Evolutionary conservation across 169 alveolate genomes (phyloP).

Genomic region (Ichthyophthirius multifiliis): DNA sequence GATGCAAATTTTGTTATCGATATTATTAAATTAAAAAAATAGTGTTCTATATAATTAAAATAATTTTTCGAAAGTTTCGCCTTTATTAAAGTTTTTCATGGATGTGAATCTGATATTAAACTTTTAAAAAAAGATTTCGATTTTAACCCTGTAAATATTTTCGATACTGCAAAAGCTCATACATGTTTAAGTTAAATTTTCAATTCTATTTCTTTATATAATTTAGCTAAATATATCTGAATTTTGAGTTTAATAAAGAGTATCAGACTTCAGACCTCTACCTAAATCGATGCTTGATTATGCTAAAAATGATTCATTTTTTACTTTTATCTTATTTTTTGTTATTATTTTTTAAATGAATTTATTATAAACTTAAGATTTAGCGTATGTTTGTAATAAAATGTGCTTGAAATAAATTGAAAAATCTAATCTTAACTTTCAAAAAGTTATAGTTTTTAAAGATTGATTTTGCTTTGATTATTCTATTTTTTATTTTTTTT

Average conservation of each 20-base stretch:
- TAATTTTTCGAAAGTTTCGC: neutral
- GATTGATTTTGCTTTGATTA: too few species aligned
- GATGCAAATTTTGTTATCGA: neutral
- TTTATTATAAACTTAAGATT: neutral
- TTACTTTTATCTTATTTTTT: neutral
- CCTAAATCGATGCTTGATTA: slow-evolving; percentile 37
- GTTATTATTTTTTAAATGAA: neutral
- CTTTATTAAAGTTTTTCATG: slow-evolving; percentile 19
- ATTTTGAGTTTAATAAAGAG: slow-evolving; percentile 15
- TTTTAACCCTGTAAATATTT: neutral
- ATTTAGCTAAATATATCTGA: neutral
- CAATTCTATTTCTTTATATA: too few species aligned
- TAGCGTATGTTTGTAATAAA: neutral
- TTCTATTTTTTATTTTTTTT: too few species aligned
- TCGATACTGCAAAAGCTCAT: slow-evolving; percentile 45
- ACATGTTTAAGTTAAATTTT: too few species aligned
- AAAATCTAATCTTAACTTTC: too few species aligned
- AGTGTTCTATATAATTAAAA: neutral
- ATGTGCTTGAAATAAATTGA: neutral
- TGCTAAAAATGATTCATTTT: slow-evolving; percentile 23
- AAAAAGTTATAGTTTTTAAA: too few species aligned
- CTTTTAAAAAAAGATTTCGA: slow-evolving; percentile 26
- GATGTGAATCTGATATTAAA: slow-evolving; percentile 29
- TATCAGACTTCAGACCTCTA: slow-evolving; percentile 32
- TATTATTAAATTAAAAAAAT: neutral